Evolutionary conservation across 2,329 filamentous ascomycete genomes (phyloP), one percentile per base, ranked within the genome.

Genomic region (Diplocarpon mali): DNA sequence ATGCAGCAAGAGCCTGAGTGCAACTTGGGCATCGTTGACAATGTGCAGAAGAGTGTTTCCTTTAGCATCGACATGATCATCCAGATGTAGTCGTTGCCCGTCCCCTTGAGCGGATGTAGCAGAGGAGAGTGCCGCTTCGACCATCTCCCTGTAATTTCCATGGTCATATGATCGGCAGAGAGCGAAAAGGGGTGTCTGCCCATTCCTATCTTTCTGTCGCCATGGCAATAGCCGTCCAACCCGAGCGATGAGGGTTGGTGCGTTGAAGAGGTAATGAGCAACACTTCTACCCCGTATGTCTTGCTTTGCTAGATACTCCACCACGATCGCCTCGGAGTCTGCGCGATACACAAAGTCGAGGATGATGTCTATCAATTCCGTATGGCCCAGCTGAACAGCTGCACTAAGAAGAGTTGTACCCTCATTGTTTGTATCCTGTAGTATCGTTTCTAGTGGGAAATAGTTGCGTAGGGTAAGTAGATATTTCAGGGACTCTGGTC

Each of bases 41-140:
- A 98, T 90, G 62, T 98, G 92, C n/a, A 98, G 68, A 24, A 98
- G 69, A 2, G 89, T 95, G 57, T 98, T 98, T 27, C 90, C 89
- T 62, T 94, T 96, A 47, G 69, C 74, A 62, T 98, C 92, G 9
- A 95, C 76, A 62, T 98, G 92, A 51, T 95, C 85, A 56, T 96
- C 89, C 1, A 98, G 64, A 60, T 95, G 89, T 17, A 98, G 70
- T n/a, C 81, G 78, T 60, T 80, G 73, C 1, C 76, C 78, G 59
- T 96, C 89, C 2, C 73, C 74, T 64, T 98, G 92, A 2, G 80
- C 75, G 44, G 69, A 65, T 42, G 80, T 81, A 2, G 92, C 88
- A 36, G 83, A 78, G 28, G 78, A 71, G 31, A 98, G 69, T 4
- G 85, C 92, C 48, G 80, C 76, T 53, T 85, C 80, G 0, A 98